Evolutionary conservation across 1,139 yeast genomes (phyloP).

Genomic region (Yamadazyma atmosphaerica): DNA sequence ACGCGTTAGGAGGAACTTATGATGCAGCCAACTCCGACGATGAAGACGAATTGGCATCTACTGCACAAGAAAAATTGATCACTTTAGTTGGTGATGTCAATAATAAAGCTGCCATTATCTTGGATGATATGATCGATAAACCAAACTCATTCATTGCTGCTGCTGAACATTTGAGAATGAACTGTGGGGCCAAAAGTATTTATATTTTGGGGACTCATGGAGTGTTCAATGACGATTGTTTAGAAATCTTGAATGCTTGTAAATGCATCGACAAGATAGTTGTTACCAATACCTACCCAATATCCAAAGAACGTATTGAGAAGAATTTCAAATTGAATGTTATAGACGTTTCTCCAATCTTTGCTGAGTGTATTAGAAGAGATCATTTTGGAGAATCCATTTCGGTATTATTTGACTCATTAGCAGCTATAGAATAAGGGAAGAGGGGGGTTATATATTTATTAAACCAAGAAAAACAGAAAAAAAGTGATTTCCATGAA

Average conservation of each 20-base stretch:
- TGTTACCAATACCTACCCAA: slow-evolving; percentile 95
- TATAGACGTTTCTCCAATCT: slow-evolving; percentile 90
- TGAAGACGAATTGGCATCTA: slow-evolving; percentile 75
- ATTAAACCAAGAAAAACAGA: too few relatives aligned
- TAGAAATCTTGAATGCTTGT: slow-evolving; percentile 75
- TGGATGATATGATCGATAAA: slow-evolving; percentile 96
- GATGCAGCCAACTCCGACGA: slow-evolving; percentile 80
- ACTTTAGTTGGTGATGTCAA: slow-evolving; percentile 96
- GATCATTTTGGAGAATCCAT: slow-evolving; percentile 98
- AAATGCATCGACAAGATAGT: slow-evolving; percentile 84
- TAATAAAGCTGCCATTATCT: slow-evolving; percentile 84
- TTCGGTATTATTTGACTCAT: slow-evolving; percentile 85
- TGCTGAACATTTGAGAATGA: slow-evolving; percentile 91
- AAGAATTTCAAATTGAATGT: slow-evolving; percentile 69
- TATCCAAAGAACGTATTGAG: slow-evolving; percentile 58
- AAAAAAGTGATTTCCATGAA: not conserved
- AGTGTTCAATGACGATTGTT: slow-evolving; percentile 81
- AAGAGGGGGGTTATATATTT: not conserved
- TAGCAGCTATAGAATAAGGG: slow-evolving; percentile 58
- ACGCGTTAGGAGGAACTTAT: slow-evolving; percentile 80
- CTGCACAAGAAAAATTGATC: slow-evolving; percentile 80
- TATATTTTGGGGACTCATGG: slow-evolving; percentile 96
- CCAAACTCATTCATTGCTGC: slow-evolving; percentile 94
- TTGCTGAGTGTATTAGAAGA: slow-evolving; percentile 98
- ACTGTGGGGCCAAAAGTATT: slow-evolving; percentile 93